Conservation (phyloP, 2,329 filamentous ascomycete genomes). For the Paramyrothecium sp. region DNA sequence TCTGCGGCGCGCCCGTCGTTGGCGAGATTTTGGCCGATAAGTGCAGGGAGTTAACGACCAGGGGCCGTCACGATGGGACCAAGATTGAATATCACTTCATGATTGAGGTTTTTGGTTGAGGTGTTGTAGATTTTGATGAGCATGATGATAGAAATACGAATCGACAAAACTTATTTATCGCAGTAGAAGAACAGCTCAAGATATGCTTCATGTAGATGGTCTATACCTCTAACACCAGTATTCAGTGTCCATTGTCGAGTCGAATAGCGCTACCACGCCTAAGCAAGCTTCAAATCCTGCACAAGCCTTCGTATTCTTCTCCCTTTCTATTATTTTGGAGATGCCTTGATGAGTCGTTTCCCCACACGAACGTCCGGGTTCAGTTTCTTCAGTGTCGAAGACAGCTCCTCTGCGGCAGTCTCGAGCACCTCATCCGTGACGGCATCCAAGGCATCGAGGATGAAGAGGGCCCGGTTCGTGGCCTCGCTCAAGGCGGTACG, state of each 20-base stretch:
- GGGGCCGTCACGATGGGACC: constrained; percentile 48
- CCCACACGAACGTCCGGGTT: neutral
- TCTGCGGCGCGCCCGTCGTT: constrained; percentile 55
- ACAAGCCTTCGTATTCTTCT: too few relatives aligned
- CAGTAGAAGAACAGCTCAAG: too few relatives aligned
- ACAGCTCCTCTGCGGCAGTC: neutral
- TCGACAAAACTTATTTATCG: too few relatives aligned
- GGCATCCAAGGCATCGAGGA: neutral
- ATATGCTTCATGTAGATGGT: too few relatives aligned
- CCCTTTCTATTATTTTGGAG: too few relatives aligned
- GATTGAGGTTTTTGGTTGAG: constrained; percentile 54
- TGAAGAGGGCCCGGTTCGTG: neutral
- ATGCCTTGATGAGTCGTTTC: too few relatives aligned
- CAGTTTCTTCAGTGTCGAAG: neutral
- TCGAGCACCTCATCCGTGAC: neutral
- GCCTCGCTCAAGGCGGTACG: constrained; percentile 10
- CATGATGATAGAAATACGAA: too few relatives aligned
- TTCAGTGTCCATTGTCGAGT: too few relatives aligned
- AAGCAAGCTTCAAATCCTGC: too few relatives aligned
- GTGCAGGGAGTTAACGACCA: constrained; percentile 47
- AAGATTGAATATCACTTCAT: constrained; percentile 56
- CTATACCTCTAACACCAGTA: too few relatives aligned
- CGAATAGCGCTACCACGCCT: too few relatives aligned
- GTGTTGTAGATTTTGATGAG: too few relatives aligned
- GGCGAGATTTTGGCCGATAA: constrained; percentile 54